Conservation (phyloP, 306 rosid genomes). For the Cicer pinnatifidum region DNA sequence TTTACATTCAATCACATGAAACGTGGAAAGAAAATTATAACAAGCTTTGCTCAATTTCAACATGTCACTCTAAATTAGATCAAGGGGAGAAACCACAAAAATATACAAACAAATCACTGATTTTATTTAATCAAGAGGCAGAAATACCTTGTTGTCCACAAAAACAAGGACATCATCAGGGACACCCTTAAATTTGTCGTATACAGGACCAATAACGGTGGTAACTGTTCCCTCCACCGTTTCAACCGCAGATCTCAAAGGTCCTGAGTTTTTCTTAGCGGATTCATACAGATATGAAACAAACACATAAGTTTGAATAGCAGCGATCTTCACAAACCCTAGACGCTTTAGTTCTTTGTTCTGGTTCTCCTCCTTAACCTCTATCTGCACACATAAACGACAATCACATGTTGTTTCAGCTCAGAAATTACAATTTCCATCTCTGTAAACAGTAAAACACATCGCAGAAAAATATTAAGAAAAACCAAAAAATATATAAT, state of each 20-base stretch:
- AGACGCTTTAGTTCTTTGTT: constrained; percentile 61
- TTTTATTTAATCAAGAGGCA: background rate
- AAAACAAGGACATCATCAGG: constrained; percentile 70
- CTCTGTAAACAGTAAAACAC: background rate
- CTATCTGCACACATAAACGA: constrained; percentile 43
- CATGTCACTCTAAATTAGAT: constrained; percentile 6
- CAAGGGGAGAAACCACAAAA: background rate
- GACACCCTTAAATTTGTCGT: constrained; percentile 55
- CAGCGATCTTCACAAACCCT: constrained; percentile 62
- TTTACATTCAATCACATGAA: too few relatives aligned
- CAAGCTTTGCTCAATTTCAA: background rate
- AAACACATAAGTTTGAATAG: constrained; percentile 55
- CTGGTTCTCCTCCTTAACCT: constrained; percentile 47
- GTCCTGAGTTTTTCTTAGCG: constrained; percentile 72
- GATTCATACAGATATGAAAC: constrained; percentile 64
- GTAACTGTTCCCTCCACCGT: constrained; percentile 65
- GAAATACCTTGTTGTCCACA: constrained; percentile 67
- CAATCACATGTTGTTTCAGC: background rate
- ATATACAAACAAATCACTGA: background rate
- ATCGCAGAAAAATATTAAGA: background rate
- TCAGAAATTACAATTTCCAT: constrained; percentile 3
- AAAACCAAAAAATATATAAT: background rate
- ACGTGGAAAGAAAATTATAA: background rate
- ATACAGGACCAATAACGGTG: constrained; percentile 65
- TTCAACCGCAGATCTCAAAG: constrained; percentile 67